These are phyloP conservation scores for Diversispora epigaea DNA, from an alignment of 192 early-diverging fungal species.

Conservation along the genomic window DNA sequence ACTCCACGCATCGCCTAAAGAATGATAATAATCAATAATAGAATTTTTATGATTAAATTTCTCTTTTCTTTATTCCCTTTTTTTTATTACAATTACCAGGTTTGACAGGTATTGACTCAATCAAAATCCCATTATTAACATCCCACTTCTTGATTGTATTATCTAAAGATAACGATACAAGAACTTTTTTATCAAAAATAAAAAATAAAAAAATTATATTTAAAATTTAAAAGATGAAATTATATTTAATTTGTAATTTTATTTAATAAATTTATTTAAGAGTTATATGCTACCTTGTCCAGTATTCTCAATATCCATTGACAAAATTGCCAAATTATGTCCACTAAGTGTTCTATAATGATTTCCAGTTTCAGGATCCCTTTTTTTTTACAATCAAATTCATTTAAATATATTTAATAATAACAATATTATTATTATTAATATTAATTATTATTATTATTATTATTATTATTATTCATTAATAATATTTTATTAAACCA, in stretches of 20 bases:
- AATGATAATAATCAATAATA: background rate
- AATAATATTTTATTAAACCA: background rate
- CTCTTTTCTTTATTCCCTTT: background rate
- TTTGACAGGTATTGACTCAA: conserved; percentile 56
- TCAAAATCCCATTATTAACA: conserved; percentile 43
- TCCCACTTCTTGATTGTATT: conserved; percentile 71
- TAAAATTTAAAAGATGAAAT: conserved; percentile 30
- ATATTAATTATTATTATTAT: background rate
- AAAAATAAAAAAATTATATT: background rate
- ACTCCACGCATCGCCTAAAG: conserved; percentile 67
- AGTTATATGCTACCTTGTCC: conserved; percentile 44
- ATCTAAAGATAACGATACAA: conserved; percentile 68
- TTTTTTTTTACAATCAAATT: conserved; percentile 25
- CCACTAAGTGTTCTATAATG: conserved; percentile 57
- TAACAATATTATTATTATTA: background rate
- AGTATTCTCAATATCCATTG: conserved; percentile 56
- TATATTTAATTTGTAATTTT: conserved; percentile 5
- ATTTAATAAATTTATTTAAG: background rate
- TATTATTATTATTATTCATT: too few species aligned
- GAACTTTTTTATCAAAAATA: conserved; percentile 38
- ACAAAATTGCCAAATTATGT: conserved; percentile 72
- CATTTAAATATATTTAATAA: too few species aligned
- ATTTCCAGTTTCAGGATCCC: conserved; percentile 57
- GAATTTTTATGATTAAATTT: background rate
- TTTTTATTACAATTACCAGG: conserved; percentile 39